Conservation (phyloP, 352 stramenopile genomes). For the Globisporangium okanoganense region DNA sequence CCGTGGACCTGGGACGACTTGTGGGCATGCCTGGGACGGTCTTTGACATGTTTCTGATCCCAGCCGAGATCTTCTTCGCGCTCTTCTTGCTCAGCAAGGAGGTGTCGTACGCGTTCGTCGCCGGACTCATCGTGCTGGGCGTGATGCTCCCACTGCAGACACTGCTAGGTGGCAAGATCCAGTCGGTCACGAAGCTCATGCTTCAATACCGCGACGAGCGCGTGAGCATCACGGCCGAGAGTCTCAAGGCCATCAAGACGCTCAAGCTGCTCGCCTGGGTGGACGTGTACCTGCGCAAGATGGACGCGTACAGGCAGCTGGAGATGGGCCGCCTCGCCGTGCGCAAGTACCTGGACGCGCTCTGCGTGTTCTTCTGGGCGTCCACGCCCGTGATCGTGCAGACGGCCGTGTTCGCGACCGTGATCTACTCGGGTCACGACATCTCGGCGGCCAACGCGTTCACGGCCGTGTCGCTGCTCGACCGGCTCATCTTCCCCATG, state of each 20-base stretch:
- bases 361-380: conserved; percentile 91
- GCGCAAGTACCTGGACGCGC: conserved; percentile 87
- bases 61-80: conserved; percentile 67
- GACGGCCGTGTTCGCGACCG: conserved; percentile 73
- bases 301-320: conserved; percentile 41
- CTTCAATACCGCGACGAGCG: conserved; percentile 80
- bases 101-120: conserved; percentile 83
- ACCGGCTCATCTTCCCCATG: conserved; percentile 89
- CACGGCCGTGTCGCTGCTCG: conserved; percentile 81
- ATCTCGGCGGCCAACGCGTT: conserved; percentile 81
- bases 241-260: conserved; percentile 64
- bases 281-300: conserved; percentile 34
- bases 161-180: conserved; percentile 71
- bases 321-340: conserved; percentile 70
- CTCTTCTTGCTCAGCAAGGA: conserved; percentile 69
- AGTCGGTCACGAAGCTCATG: conserved; percentile 62
- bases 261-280: conserved; percentile 82
- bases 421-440: conserved; percentile 66
- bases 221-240: conserved; percentile 62
- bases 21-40: conserved; percentile 63
- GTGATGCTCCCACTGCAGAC: conserved; percentile 88
- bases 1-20: conserved; percentile 72
- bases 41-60: conserved; percentile 83
- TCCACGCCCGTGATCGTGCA: conserved; percentile 86
- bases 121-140: conserved; percentile 63